Conservation (phyloP, 768 basidiomycete genomes). For the Leccinellum rugosiceps region DNA sequence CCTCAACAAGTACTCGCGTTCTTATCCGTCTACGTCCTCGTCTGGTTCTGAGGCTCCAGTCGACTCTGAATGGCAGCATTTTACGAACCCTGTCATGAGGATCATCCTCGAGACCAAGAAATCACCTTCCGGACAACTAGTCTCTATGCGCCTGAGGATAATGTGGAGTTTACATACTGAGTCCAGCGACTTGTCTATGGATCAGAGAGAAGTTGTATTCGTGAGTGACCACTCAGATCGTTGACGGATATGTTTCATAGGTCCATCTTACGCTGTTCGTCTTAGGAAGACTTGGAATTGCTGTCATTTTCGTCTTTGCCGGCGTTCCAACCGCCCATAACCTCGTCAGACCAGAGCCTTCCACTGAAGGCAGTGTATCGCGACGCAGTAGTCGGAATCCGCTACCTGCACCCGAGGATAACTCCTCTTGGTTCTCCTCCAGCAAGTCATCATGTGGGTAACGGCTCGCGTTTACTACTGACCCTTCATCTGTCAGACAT, state of each 20-base stretch:
- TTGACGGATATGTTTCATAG: not conserved
- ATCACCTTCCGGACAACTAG: slow-evolving; percentile 45
- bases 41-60: slow-evolving; percentile 16
- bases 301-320: slow-evolving; percentile 58
- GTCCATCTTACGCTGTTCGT: slow-evolving; percentile 1
- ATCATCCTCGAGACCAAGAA: slow-evolving; percentile 61
- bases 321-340: slow-evolving; percentile 25
- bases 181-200: slow-evolving; percentile 35
- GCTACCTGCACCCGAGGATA: slow-evolving; percentile 58
- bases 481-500: slow-evolving; percentile 42
- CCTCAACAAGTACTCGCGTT: slow-evolving; percentile 65
- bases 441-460: slow-evolving; percentile 21
- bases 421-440: slow-evolving; percentile 27
- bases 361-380: slow-evolving; percentile 83
- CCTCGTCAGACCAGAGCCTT: slow-evolving; percentile 47
- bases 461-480: not conserved
- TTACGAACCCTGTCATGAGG: slow-evolving; percentile 63
- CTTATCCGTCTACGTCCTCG: slow-evolving; percentile 40
- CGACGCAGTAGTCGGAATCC: slow-evolving; percentile 68
- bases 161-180: slow-evolving; percentile 54
- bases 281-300: slow-evolving; percentile 76
- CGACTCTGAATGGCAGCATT: slow-evolving; percentile 73
- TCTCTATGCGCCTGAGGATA: slow-evolving; percentile 64
- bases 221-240: slow-evolving; percentile 40
- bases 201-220: slow-evolving; percentile 60